Base-by-base conservation (phyloP, 1,139 yeast genomes). In the Lodderomyces theae region DNA sequence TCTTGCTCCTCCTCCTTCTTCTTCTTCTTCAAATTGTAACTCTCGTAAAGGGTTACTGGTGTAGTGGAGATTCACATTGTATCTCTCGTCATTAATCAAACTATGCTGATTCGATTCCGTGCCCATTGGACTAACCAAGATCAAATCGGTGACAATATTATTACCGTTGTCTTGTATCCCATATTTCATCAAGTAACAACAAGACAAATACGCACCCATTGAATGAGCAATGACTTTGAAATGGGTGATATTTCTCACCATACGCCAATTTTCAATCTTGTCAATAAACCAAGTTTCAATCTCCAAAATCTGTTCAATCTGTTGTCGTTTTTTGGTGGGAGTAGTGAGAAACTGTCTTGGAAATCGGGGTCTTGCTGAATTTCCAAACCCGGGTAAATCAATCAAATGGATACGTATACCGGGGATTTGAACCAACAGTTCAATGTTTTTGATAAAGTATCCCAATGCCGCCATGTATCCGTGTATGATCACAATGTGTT, bases 401-500 rank as follows among this genome's bases (percentile, higher is more conserved):
- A 71, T 58, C 11, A 64, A 52, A 45, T 66, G 73, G 12, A 67
- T 46, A 16, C 60, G 51, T 7, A 66, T 37, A 0, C 72, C 65
- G 1, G 68, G 62, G 38, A 63, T 62, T 40, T 66, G 63, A 12
- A 63, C 54, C 15, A 70, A 45, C 2, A 48, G 47, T 45, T 69
- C 74, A 32, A 67, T 54, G 43, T 69, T 70, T 48, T 69, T 68
- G 38, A 69, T 55, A 46, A 68, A 70, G 50, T 63, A 70, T 2
- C 76, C 77, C 43, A 65, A 53, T 1, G 76, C 74, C 1, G 77
- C 77, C 76, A 70, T 70, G 46, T 69, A 71, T 7, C 77, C 77
- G 47, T 71, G 77, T 11, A 70, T 60, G 2, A 68, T 51, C 3
- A 70, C 70, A 2, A 70, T 48, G 40, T 64, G 66, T 2, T 45